Evolutionary conservation across 2,329 filamentous ascomycete species (phyloP).

Genomic region (Diaporthe capsici): DNA sequence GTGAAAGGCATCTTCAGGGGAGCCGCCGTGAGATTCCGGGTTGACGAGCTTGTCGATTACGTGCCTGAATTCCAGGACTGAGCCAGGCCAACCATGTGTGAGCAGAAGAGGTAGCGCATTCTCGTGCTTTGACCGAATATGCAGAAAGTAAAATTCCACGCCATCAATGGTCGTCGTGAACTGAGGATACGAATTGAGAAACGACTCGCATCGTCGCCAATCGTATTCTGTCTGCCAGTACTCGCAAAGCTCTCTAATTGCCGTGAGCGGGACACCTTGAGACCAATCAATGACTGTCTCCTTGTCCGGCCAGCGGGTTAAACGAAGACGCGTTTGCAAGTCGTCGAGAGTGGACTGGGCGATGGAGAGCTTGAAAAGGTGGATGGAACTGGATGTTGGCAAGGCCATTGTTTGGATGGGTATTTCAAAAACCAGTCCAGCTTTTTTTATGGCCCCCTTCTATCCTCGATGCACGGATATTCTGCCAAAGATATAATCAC

Average conservation of each 20-base stretch:
- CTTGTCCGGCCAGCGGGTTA: constrained; percentile 8
- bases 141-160: constrained; percentile 5
- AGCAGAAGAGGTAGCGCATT: constrained; percentile 2
- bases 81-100: constrained; percentile 17
- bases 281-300: constrained; percentile 11
- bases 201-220: constrained; percentile 8
- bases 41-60: constrained; percentile 8
- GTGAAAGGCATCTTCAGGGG: neutral
- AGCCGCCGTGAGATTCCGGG: constrained; percentile 7
- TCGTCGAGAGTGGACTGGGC: constrained; percentile 6
- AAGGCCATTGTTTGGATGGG: neutral
- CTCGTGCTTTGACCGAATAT: constrained; percentile 8
- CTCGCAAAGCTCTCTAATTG: neutral
- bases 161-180: constrained; percentile 7
- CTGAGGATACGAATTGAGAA: constrained; percentile 12
- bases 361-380: constrained; percentile 13
- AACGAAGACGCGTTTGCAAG: constrained; percentile 6
- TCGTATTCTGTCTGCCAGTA: constrained; percentile 17
- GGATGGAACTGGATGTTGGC: constrained; percentile 1
- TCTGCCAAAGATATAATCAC: neutral
- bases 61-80: constrained; percentile 14
- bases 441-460: neutral
- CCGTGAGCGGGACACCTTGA: constrained; percentile 6
- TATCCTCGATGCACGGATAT: neutral
- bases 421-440: neutral